Evolutionary conservation across 2,329 filamentous ascomycete genomes (phyloP), one percentile per base, ranked within the genome.

Genomic region (Chrysoporthe deuterocubensis): DNA sequence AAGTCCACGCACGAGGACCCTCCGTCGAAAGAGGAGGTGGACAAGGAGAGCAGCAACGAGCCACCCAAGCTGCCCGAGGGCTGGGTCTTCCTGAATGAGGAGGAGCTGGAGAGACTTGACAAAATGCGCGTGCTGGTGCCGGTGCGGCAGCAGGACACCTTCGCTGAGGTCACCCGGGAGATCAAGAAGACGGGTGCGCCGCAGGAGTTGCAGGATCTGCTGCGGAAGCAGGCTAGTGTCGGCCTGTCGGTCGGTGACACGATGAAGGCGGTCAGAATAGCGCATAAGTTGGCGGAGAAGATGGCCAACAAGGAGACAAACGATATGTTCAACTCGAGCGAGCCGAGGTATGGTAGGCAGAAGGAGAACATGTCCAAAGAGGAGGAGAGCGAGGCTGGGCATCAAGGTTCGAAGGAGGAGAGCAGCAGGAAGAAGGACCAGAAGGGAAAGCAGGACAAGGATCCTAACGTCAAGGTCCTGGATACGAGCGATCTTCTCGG

Each of bases 181-280:
- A 84, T 95, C 69, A 88, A 89, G 79, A 83, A 84, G 69, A 84
- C 89, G 54, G 93, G 93, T 11, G 87, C 93, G 18, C 92, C 93
- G 0, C 74, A 80, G 32, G 92, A 93, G 75, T 79, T 93, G 21
- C 85, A 86, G 65, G 85, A 90, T 50, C 74, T 88, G 68, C 77
- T 88, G 54, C 75, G 78, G 48, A 85, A 86, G 71, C 84, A 91
- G 64, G 85, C 90, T 77, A 83, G 88, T 62, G 83, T 84, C 71
- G 80, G 73, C 0, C 69, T 76, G 42, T 73, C 72, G 72, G 75
- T 82, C 81, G 74, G 80, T 76, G 77, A 84, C 13, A 87, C 88
- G 21, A 86, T 90, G 52, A 89, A 89, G 76, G 78, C 90, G 65
- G 83, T 87, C 73, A 81, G 84, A 42, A 79, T 90, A 69, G 82